These are phyloP conservation scores for Fusarium sp. DNA, from an alignment of 2,329 filamentous ascomycete genomes.

Conservation along the genomic window DNA sequence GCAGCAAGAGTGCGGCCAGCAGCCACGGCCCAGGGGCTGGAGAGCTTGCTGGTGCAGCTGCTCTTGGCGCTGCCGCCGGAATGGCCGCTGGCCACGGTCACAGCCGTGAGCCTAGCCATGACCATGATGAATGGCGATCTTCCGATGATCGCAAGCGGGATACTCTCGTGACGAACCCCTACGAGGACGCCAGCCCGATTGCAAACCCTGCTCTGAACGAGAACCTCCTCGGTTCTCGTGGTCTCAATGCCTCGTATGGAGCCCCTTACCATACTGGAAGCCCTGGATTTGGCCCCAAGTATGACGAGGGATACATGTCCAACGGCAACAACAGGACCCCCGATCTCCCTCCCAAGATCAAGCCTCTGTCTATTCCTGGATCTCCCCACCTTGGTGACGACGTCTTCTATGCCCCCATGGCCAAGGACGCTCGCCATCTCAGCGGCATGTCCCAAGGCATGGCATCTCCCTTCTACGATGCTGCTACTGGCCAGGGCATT, in stretches of 20 bases:
- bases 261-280: slow-evolving; percentile 65
- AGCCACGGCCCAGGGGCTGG: slow-evolving; percentile 56
- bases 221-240: slow-evolving; percentile 57
- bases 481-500: slow-evolving; percentile 86
- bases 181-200: slow-evolving; percentile 73
- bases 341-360: slow-evolving; percentile 65
- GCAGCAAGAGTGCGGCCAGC: slow-evolving; percentile 49
- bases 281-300: slow-evolving; percentile 69
- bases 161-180: slow-evolving; percentile 75
- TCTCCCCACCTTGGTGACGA: slow-evolving; percentile 69
- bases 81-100: slow-evolving; percentile 55
- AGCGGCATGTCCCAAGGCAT: slow-evolving; percentile 95
- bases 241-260: slow-evolving; percentile 55
- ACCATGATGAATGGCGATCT: slow-evolving; percentile 73
- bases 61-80: slow-evolving; percentile 62
- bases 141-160: slow-evolving; percentile 74
- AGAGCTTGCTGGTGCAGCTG: slow-evolving; percentile 66
- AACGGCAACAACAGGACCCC: slow-evolving; percentile 70
- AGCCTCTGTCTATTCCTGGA: slow-evolving; percentile 65
- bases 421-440: slow-evolving; percentile 70
- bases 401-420: slow-evolving; percentile 69
- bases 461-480: slow-evolving; percentile 89
- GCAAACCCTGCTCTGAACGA: slow-evolving; percentile 65
- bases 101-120: slow-evolving; percentile 66
- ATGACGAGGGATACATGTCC: slow-evolving; percentile 93